Evolutionary conservation across 1,284 basidiomycete species (phyloP).

Genomic region (Boletellus dicymbophilus): DNA sequence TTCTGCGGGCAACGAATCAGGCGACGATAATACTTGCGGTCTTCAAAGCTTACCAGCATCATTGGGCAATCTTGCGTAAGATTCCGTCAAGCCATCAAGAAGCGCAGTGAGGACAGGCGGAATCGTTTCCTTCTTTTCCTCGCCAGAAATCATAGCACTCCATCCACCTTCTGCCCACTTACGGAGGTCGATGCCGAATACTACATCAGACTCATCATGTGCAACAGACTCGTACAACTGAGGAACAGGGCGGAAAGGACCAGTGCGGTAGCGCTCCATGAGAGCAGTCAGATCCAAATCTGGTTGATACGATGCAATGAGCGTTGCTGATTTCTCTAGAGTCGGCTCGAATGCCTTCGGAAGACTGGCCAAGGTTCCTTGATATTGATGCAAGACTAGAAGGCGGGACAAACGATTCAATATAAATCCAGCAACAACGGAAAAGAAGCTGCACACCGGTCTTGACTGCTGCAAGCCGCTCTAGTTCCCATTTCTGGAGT

Average conservation of each 20-base stretch:
- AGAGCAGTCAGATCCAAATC: constrained; percentile 81
- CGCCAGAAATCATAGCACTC: constrained; percentile 50
- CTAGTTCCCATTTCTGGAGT: constrained; percentile 84
- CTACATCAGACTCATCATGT: constrained; percentile 79
- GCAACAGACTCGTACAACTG: constrained; percentile 84
- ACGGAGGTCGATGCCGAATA: constrained; percentile 87
- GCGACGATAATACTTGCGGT: background rate
- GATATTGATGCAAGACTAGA: constrained; percentile 80
- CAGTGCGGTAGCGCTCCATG: constrained; percentile 88
- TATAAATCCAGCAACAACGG: background rate
- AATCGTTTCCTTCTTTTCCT: constrained; percentile 62
- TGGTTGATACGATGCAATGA: constrained; percentile 83
- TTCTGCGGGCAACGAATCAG: constrained; percentile 46
- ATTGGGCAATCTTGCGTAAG: constrained; percentile 63
- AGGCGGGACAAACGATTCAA: background rate
- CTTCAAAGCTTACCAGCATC: constrained; percentile 56
- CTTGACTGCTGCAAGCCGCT: constrained; percentile 81
- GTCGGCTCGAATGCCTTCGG: constrained; percentile 66
- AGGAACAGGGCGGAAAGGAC: constrained; percentile 82
- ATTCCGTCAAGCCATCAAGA: constrained; percentile 62
- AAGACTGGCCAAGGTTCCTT: constrained; percentile 72
- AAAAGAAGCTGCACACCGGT: constrained; percentile 52
- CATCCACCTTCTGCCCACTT: constrained; percentile 82
- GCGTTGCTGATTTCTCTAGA: constrained; percentile 68
- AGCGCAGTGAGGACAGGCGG: constrained; percentile 79